Base-by-base conservation (phyloP, 495 filamentous ascomycete genomes). In the Hypomontagnella monticulosa region DNA sequence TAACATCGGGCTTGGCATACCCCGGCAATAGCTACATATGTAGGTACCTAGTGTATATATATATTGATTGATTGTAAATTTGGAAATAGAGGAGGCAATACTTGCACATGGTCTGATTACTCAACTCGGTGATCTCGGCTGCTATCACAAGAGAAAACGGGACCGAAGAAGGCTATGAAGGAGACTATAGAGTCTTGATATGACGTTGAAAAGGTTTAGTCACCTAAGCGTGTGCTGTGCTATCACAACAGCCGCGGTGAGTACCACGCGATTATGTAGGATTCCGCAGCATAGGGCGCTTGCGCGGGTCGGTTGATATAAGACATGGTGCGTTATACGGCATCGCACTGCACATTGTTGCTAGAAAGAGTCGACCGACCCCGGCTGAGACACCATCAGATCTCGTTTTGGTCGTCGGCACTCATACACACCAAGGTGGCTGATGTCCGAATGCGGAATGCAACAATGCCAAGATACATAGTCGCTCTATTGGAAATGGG, bases 221-320 rank as follows among this genome's bases (percentile, higher is more conserved):
- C 40, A 46, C 36, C 30, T 38, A 34, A 14, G 57, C 10, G 53
- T 57, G 58, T 57, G 44, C 61, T 33, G 46, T 43, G 58, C 48
- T 58, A 59, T 30, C 14, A 20, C 27, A 57, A 57, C 40, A 66
- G 62, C 55, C 56, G 60, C 60, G 19, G 42, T 38, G 32, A 42
- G 49, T 51, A 44, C 50, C 66, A 69, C 66, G 66, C 66, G 60
- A 64, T 53, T 27, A 44, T 36, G 61, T 64, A 57, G 60, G 56
- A 63, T 63, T 46, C 32, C 49, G 49, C 54, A 62, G 59, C 30
- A 43, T 48, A 43, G 30, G 46, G 65, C 55, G 48, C 55, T 61
- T 57, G 56, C 52, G 63, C 56, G 38, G 63, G 12, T 43, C 6
- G 6, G 38, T 4, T 14, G n/a, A 7, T 6, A 51, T 61, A 61